These are phyloP conservation scores for Penicillium sp. DNA, from an alignment of 2,329 filamentous ascomycete species.

Conservation along the genomic window DNA sequence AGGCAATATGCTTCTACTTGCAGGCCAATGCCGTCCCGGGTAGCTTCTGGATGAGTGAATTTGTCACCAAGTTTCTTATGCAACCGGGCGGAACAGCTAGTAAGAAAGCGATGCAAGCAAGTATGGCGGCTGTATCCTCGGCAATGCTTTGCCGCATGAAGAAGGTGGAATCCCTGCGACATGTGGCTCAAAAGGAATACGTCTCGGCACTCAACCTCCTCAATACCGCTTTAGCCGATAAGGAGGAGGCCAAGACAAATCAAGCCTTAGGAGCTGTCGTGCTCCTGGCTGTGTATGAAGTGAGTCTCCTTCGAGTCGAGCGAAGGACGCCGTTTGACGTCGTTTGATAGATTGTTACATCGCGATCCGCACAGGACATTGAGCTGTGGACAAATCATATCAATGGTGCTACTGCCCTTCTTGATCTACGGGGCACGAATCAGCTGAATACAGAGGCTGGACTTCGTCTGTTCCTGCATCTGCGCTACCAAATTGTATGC, in stretches of 20 bases:
- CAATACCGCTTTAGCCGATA: constrained; percentile 30
- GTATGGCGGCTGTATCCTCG: constrained; percentile 54
- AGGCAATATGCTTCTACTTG: constrained; percentile 36
- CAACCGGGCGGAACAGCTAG: constrained; percentile 20
- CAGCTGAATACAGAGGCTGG: constrained; percentile 42
- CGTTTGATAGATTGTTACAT: constrained; percentile 31
- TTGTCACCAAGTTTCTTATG: constrained; percentile 20
- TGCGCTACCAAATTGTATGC: constrained; percentile 53
- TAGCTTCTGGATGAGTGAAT: constrained; percentile 22
- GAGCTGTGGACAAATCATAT: constrained; percentile 54
- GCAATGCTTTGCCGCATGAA: constrained; percentile 54
- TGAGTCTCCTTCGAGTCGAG: constrained; percentile 27
- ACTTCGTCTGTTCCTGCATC: constrained; percentile 50
- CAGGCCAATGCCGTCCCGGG: constrained; percentile 32
- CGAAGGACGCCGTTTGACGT: neutral
- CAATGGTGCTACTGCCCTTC: constrained; percentile 54
- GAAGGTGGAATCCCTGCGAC: constrained; percentile 44
- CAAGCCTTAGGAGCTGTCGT: constrained; percentile 51
- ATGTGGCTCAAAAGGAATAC: constrained; percentile 50
- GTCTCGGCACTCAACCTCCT: constrained; percentile 47
- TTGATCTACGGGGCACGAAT: constrained; percentile 42
- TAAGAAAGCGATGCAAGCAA: constrained; percentile 36
- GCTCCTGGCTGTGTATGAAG: constrained; percentile 58
- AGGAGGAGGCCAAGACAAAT: constrained; percentile 33
- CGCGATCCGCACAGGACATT: constrained; percentile 43